phyloP scores from a whole-genome alignment of 2,329 filamentous ascomycete genomes.

The Pezicula neosporulosa region DNA sequence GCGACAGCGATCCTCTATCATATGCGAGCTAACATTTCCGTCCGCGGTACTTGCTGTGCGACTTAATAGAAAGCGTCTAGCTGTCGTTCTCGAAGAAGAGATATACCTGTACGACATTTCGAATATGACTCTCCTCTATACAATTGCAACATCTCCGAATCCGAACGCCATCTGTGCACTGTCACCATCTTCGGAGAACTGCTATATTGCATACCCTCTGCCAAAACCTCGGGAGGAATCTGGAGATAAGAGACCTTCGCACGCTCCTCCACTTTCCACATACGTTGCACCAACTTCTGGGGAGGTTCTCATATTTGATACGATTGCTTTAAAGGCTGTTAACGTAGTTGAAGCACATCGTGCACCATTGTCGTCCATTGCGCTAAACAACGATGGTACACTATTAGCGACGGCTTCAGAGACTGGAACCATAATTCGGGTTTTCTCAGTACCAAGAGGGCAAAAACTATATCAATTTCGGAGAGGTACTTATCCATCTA shows the following conservation, averaged over 20 bases:
- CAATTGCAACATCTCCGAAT: constrained; percentile 91
- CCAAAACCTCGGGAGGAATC: constrained; percentile 67
- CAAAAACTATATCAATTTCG: constrained; percentile 96
- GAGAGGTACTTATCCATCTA: constrained; percentile 89
- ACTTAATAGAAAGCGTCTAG: constrained; percentile 88
- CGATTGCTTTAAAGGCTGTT: constrained; percentile 82
- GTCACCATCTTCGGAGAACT: constrained; percentile 91
- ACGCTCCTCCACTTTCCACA: constrained; percentile 77
- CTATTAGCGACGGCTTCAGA: constrained; percentile 92
- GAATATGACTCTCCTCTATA: constrained; percentile 94
- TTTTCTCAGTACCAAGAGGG: constrained; percentile 87
- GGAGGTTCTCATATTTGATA: constrained; percentile 90
- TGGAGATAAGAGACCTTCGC: constrained; percentile 60
- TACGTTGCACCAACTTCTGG: constrained; percentile 83
- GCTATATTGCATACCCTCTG: constrained; percentile 90
- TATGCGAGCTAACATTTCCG: constrained; percentile 97
- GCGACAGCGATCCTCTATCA: constrained; percentile 67
- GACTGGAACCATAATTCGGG: constrained; percentile 94
- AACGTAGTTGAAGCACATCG: constrained; percentile 96
- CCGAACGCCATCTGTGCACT: constrained; percentile 87
- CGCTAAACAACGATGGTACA: constrained; percentile 88
- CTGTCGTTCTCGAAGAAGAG: constrained; percentile 90
- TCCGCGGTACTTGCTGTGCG: constrained; percentile 94
- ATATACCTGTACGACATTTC: constrained; percentile 99
- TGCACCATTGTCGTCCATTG: constrained; percentile 84